Evolutionary conservation across 169 alveolate species (phyloP).

Genomic region (Plasmodium berghei): DNA sequence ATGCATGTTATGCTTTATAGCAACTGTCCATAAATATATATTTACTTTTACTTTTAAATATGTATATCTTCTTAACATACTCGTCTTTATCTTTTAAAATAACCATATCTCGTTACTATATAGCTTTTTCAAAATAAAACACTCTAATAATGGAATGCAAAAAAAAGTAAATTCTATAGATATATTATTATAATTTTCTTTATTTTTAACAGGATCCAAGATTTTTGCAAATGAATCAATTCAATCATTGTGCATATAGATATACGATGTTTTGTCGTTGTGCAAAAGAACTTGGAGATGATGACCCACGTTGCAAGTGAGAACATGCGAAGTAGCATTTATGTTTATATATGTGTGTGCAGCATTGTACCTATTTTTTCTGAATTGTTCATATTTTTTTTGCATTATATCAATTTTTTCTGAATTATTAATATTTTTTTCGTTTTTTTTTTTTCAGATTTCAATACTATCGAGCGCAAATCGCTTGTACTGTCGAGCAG

Average conservation of each 20-base stretch:
- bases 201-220: slow-evolving; percentile 81
- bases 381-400: background rate
- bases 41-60: too few relatives aligned
- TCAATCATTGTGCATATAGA: slow-evolving; percentile 81
- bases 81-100: too few relatives aligned
- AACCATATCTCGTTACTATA: too few relatives aligned
- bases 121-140: too few relatives aligned
- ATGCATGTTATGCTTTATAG: too few relatives aligned
- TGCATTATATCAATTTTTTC: too few relatives aligned
- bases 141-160: too few relatives aligned
- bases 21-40: too few relatives aligned
- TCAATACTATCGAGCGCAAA: slow-evolving; percentile 86
- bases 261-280: slow-evolving; percentile 84
- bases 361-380: background rate
- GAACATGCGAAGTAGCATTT: background rate
- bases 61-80: too few relatives aligned
- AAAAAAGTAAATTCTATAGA: too few relatives aligned
- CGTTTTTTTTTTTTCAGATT: slow-evolving; percentile 67
- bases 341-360: background rate
- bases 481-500: slow-evolving; percentile 86
- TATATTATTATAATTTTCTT: too few relatives aligned
- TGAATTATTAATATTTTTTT: background rate
- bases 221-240: slow-evolving; percentile 79
- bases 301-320: slow-evolving; percentile 86
- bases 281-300: slow-evolving; percentile 85